phyloP scores from a whole-genome alignment of 345 rosid species.

The Euphorbia pulcherrima region DNA sequence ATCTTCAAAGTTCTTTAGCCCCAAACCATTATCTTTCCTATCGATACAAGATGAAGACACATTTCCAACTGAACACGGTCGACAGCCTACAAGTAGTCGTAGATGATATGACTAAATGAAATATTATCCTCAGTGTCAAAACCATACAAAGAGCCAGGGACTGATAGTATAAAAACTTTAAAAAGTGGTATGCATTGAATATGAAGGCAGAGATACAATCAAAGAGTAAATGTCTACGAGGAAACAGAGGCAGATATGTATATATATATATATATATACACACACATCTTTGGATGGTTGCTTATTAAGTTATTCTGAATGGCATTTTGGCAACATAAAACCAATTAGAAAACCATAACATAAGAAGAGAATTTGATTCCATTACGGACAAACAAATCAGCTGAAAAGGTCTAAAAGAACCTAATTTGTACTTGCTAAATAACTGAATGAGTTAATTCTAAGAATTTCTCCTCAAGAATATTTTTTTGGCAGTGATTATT shows the following conservation, averaged over 20 bases:
- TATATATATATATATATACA: not conserved
- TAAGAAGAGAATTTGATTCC: not conserved
- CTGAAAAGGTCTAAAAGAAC: not conserved
- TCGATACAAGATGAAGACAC: not conserved
- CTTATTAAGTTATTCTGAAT: not conserved
- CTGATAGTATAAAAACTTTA: not conserved
- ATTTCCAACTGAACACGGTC: constrained; percentile 16
- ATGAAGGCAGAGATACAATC: not conserved
- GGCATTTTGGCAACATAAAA: not conserved
- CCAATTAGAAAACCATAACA: no score
- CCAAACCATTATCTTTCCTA: constrained; percentile 1
- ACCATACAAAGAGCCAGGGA: not conserved
- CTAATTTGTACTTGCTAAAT: not conserved
- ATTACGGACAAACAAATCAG: not conserved
- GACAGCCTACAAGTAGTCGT: constrained; percentile 12
- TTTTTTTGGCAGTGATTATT: not conserved
- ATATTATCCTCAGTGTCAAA: not conserved
- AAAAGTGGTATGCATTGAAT: not conserved
- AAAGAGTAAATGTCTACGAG: not conserved
- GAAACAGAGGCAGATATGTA: not conserved
- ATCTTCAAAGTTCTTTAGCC: constrained; percentile 17
- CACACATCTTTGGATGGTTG: not conserved
- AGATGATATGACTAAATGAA: not conserved
- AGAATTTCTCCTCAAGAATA: not conserved
- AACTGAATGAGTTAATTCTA: not conserved